Evolutionary conservation across 495 filamentous ascomycete genomes (phyloP).

Genomic region (Penicillium coprophilum): DNA sequence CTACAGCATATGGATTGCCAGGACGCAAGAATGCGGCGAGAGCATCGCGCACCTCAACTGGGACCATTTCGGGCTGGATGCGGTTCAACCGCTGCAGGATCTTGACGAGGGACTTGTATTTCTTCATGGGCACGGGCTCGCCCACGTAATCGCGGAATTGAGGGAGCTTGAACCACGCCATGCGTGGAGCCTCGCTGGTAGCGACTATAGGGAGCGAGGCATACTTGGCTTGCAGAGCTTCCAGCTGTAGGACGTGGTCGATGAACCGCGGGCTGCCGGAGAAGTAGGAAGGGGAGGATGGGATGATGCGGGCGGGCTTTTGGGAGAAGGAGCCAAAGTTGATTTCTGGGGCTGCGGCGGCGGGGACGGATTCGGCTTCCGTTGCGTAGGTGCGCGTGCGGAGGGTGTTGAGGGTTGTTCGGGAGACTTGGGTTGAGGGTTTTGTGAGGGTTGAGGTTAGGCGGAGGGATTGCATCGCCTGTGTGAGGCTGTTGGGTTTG

Average conservation of each 20-base stretch:
- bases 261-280: constrained; percentile 80
- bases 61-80: constrained; percentile 79
- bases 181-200: constrained; percentile 63
- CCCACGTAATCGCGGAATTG: constrained; percentile 74
- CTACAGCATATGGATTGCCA: constrained; percentile 65
- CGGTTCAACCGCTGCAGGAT: constrained; percentile 78
- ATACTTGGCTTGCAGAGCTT: constrained; percentile 67
- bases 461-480: constrained; percentile 42
- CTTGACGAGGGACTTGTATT: constrained; percentile 72
- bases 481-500: constrained; percentile 38
- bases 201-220: constrained; percentile 66
- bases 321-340: constrained; percentile 35
- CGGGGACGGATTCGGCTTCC: constrained; percentile 17
- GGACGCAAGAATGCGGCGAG: constrained; percentile 71
- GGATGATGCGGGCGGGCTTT: constrained; percentile 66
- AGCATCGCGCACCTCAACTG: constrained; percentile 60
- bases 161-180: constrained; percentile 79
- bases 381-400: constrained; percentile 34
- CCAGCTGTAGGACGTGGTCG: constrained; percentile 75
- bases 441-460: constrained; percentile 23
- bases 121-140: constrained; percentile 73
- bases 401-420: constrained; percentile 13
- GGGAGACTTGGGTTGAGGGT: constrained; percentile 10
- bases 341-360: constrained; percentile 46
- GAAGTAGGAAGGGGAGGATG: constrained; percentile 90